phyloP scores from a whole-genome alignment of 2,329 filamentous ascomycete species.

The Arthroderma sp. region DNA sequence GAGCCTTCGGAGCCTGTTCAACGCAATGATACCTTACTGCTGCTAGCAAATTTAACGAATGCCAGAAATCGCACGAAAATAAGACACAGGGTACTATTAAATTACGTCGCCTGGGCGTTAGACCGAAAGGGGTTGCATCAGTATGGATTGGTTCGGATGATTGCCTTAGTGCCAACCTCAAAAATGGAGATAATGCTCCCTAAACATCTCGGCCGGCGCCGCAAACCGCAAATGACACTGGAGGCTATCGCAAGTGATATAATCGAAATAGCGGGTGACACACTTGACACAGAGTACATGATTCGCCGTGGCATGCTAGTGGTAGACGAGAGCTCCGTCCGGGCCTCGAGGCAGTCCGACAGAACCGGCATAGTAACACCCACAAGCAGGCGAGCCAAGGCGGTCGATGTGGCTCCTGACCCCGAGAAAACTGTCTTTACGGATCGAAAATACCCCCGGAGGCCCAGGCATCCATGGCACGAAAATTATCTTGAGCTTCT shows the following conservation, averaged over 20 bases:
- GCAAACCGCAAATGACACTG: conserved; percentile 43
- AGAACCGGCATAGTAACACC: conserved; percentile 20
- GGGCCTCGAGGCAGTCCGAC: conserved; percentile 19
- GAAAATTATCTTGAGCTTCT: conserved; percentile 27
- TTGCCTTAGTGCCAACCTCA: conserved; percentile 55
- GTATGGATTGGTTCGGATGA: conserved; percentile 66
- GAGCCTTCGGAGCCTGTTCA: conserved; percentile 31
- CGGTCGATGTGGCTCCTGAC: conserved; percentile 16
- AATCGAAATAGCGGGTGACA: conserved; percentile 18
- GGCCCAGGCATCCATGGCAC: conserved; percentile 26
- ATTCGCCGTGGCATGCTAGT: conserved; percentile 16
- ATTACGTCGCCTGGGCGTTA: conserved; percentile 49
- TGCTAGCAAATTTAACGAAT: conserved; percentile 53
- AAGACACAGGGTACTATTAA: conserved; percentile 41
- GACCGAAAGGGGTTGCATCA: conserved; percentile 51
- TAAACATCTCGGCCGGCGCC: conserved; percentile 41
- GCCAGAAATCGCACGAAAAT: conserved; percentile 45
- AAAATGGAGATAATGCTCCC: conserved; percentile 51
- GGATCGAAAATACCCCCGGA: conserved; percentile 19
- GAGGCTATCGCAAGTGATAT: conserved; percentile 41
- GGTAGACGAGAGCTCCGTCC: conserved; percentile 14
- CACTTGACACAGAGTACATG: conserved; percentile 18
- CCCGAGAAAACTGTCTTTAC: conserved; percentile 9
- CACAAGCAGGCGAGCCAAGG: conserved; percentile 15
- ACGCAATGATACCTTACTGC: conserved; percentile 60